These are phyloP conservation scores for Crepidotus variabilis DNA, from an alignment of 768 basidiomycete genomes.

Conservation along the genomic window DNA sequence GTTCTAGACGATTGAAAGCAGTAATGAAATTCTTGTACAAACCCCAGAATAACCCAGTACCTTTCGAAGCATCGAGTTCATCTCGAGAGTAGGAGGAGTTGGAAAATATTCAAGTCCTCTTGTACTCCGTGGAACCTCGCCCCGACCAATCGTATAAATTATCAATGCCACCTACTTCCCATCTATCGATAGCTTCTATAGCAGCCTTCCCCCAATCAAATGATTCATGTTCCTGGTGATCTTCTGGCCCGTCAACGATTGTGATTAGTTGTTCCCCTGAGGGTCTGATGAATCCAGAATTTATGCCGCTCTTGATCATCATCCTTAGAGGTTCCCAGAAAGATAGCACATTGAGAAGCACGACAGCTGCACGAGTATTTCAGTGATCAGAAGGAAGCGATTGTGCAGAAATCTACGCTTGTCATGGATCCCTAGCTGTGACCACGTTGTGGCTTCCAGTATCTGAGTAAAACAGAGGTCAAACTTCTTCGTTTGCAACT, in stretches of 20 bases:
- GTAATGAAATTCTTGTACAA: no score
- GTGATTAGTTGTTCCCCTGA: slow-evolving; percentile 57
- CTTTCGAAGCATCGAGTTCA: no score
- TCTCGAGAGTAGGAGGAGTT: no score
- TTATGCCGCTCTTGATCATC: slow-evolving; percentile 64
- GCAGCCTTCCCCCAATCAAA: slow-evolving; percentile 82
- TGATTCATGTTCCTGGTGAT: slow-evolving; percentile 43
- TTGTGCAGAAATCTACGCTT: slow-evolving; percentile 49
- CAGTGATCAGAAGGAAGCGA: not conserved
- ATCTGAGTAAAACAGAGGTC: slow-evolving; percentile 37
- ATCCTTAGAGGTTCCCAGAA: slow-evolving; percentile 83
- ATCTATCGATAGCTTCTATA: slow-evolving; percentile 57
- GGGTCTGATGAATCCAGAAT: slow-evolving; percentile 71
- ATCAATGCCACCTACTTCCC: slow-evolving; percentile 35
- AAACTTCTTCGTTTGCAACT: not conserved
- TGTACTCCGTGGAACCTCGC: slow-evolving; percentile 12
- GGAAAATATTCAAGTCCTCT: not conserved
- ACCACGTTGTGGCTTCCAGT: slow-evolving; percentile 95
- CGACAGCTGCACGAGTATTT: slow-evolving; percentile 49
- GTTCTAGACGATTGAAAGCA: no score
- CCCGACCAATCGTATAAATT: slow-evolving; percentile 50
- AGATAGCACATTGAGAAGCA: slow-evolving; percentile 80
- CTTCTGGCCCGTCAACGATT: slow-evolving; percentile 73
- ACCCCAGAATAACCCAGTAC: no score
- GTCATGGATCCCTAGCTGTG: slow-evolving; percentile 81